A percentile compares a stretch with the other conserved stretches of the same genome.
These are phyloP conservation scores for Didymella segeticola DNA, from an alignment of 2,329 filamentous ascomycete species.

Conservation along the genomic window DNA sequence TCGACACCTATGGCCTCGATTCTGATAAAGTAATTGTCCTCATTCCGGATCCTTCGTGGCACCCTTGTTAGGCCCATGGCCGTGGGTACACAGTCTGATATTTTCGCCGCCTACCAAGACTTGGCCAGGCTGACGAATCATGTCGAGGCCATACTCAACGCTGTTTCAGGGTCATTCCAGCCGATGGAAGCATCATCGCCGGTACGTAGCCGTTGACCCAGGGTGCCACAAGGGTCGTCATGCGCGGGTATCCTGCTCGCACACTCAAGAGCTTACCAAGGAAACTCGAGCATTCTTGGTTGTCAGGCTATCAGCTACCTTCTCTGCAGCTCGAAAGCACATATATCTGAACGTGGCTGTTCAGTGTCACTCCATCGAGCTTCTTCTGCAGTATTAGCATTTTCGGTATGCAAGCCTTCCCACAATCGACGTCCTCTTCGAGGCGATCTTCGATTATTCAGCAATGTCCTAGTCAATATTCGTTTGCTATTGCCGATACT, in stretches of 20 bases:
- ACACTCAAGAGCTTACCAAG: conserved; percentile 4
- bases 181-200: conserved; percentile 5
- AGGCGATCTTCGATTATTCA: conserved; percentile 15
- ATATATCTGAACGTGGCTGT: conserved; percentile 9
- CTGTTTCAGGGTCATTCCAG: conserved; percentile 14
- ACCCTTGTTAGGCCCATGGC: conserved; percentile 15
- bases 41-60: conserved; percentile 17
- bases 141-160: not conserved
- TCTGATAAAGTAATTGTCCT: conserved; percentile 11
- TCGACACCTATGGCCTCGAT: conserved; percentile 3
- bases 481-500: conserved; percentile 14
- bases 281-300: conserved; percentile 15
- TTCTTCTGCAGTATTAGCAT: not conserved
- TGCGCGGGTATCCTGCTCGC: conserved; percentile 3
- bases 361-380: not conserved
- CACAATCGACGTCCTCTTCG: conserved; percentile 14
- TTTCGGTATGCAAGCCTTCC: conserved; percentile 10
- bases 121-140: conserved; percentile 3
- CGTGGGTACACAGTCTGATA: conserved; percentile 7
- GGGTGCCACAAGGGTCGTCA: conserved; percentile 12
- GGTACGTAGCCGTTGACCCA: conserved; percentile 1
- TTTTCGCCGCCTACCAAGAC: conserved; percentile 1
- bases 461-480: conserved; percentile 11
- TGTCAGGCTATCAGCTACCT: conserved; percentile 11
- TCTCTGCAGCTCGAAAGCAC: not conserved